These are phyloP conservation scores for Wickerhamiella galacta DNA, from an alignment of 805 yeast species.

Conservation along the genomic window DNA sequence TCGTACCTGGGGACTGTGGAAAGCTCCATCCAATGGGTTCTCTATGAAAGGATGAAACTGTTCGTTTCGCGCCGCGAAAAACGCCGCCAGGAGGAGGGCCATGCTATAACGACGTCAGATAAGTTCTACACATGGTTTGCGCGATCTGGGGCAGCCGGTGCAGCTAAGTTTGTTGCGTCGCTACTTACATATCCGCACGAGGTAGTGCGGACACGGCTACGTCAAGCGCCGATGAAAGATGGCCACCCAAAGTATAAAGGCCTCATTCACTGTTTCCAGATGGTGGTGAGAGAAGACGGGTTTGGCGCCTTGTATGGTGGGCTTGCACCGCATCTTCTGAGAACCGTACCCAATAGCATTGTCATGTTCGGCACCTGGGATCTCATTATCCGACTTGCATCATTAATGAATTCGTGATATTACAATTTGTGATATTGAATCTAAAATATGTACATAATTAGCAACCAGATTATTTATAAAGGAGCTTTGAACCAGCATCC, in stretches of 20 bases:
- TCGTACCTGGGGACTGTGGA: conserved; percentile 88
- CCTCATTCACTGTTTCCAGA: conserved; percentile 65
- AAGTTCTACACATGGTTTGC: conserved; percentile 80
- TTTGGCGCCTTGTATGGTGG: conserved; percentile 91
- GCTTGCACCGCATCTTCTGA: conserved; percentile 83
- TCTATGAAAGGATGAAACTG: conserved; percentile 85
- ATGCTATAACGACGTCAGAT: conserved; percentile 32
- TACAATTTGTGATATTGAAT: no score
- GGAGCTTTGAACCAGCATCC: no score
- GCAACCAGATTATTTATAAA: no score
- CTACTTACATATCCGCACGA: conserved; percentile 92
- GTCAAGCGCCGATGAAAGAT: conserved; percentile 79
- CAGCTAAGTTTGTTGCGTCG: conserved; percentile 87
- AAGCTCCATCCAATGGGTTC: conserved; percentile 88
- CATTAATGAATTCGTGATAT: not conserved
- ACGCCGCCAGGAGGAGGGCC: conserved; percentile 24
- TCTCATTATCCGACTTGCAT: conserved; percentile 42
- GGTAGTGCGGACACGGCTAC: conserved; percentile 83
- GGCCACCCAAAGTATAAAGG: conserved; percentile 84
- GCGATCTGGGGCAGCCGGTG: conserved; percentile 93
- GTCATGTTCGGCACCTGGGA: conserved; percentile 99
- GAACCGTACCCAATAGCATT: conserved; percentile 95
- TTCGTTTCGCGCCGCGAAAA: conserved; percentile 39
- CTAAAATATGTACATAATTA: no score
- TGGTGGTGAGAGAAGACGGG: conserved; percentile 87